Conservation (phyloP, 805 yeast genomes). For the Hanseniaspora jakobsenii region DNA sequence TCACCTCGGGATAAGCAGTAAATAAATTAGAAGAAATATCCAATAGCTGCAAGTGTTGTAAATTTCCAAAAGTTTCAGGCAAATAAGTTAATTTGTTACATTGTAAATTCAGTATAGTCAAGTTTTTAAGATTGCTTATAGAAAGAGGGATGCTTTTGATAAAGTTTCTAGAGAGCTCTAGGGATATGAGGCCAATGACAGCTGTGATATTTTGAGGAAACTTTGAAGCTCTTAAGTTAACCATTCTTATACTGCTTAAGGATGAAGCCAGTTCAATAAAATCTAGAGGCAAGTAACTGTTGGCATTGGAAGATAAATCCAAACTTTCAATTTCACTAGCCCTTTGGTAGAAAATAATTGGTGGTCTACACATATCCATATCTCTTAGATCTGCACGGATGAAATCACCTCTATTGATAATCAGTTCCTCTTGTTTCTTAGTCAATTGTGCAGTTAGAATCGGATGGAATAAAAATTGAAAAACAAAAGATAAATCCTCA, state of each 20-base stretch:
- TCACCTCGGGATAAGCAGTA: conserved; percentile 48
- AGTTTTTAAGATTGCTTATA: conserved; percentile 40
- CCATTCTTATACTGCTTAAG: conserved; percentile 52
- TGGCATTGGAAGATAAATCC: conserved; percentile 78
- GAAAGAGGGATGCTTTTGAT: conserved; percentile 50
- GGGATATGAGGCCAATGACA: conserved; percentile 50
- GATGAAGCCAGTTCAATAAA: conserved; percentile 73
- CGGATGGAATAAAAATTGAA: conserved; percentile 63
- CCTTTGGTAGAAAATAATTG: conserved; percentile 66
- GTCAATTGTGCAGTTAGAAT: conserved; percentile 49
- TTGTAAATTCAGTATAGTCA: conserved; percentile 53
- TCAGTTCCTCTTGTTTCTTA: conserved; percentile 57
- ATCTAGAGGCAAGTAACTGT: conserved; percentile 70
- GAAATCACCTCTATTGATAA: conserved; percentile 45
- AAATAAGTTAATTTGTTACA: conserved; percentile 59
- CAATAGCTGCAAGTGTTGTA: conserved; percentile 44
- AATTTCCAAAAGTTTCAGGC: conserved; percentile 48
- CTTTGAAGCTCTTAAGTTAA: conserved; percentile 56
- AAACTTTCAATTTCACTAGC: conserved; percentile 70
- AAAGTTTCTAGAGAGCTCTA: conserved; percentile 71
- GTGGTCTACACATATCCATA: conserved; percentile 69
- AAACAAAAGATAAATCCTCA: conserved; percentile 69
- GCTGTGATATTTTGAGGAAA: conserved; percentile 66
- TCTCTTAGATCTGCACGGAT: conserved; percentile 62
- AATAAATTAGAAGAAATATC: conserved; percentile 74